A percentile compares a stretch with the other conserved stretches of the same genome.
These are phyloP conservation scores for Vaccinium vitisidaea DNA, from an alignment of 148 eudicot genomes.

Conservation along the genomic window DNA sequence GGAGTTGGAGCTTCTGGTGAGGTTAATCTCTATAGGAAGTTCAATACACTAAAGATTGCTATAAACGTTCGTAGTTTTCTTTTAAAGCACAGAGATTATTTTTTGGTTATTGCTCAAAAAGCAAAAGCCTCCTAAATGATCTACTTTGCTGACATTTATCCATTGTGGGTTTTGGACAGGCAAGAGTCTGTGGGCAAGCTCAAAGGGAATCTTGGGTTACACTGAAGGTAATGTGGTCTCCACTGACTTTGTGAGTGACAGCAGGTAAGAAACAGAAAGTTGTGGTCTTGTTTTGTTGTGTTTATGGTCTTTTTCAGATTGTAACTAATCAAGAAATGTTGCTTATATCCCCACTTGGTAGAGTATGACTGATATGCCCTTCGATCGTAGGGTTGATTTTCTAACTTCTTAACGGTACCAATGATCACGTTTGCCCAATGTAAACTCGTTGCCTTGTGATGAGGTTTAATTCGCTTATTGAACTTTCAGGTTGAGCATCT, in stretches of 20 bases:
- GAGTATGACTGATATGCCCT: background rate
- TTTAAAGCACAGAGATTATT: too few relatives aligned
- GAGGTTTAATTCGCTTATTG: background rate
- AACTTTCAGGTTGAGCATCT: slow-evolving; percentile 71
- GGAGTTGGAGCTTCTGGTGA: too few relatives aligned
- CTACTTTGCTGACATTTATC: background rate
- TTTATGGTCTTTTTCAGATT: background rate
- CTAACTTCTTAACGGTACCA: background rate
- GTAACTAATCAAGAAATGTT: background rate
- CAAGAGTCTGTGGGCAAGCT: slow-evolving; percentile 68
- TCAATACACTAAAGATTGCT: too few relatives aligned
- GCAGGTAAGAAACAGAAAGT: slow-evolving; percentile 37
- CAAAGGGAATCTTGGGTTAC: slow-evolving; percentile 71
- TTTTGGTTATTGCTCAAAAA: background rate
- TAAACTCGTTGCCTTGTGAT: too few relatives aligned
- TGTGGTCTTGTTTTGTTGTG: background rate
- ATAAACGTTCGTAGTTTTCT: too few relatives aligned
- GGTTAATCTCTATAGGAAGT: too few relatives aligned
- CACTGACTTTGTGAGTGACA: slow-evolving; percentile 69
- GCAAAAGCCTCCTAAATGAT: background rate
- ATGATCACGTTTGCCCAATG: background rate
- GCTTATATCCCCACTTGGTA: background rate
- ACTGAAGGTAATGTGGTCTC: slow-evolving; percentile 73
- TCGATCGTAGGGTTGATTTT: background rate
- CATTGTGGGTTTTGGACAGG: slow-evolving; percentile 27